Base-by-base conservation (phyloP, 768 basidiomycete species). In the Cystobasidiopsis lactophilus region DNA sequence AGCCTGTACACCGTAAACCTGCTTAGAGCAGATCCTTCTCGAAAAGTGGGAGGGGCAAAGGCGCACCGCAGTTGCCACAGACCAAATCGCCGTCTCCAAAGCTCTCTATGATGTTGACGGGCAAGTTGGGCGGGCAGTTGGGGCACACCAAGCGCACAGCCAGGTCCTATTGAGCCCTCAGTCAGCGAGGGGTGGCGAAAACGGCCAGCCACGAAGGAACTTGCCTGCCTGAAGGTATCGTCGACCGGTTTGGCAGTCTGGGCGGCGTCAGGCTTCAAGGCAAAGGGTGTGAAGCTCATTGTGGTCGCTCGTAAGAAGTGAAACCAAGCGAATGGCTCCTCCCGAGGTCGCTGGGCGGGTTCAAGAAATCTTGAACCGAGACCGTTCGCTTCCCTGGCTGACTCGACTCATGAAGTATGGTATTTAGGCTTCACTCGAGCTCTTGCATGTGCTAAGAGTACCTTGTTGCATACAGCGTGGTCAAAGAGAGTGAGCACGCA, bases 61-160 rank as follows among this genome's bases (percentile, higher is more conserved):
- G 35, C 57, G 49, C 14, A 57, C 60, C 86, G 73, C 86, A 91
- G 57, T 75, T 75, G 64, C 81, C 81, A 71, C 89, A 86, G 60
- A 96, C 93, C 65, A 96, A 77, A 70, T 98, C 93, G 63, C 93
- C 93, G 60, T 83, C 82, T 63, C 85, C 83, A 69, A 91, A 95
- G 71, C 95, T 86, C 71, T 98, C 91, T 63, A 86, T 75, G 64
- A 98, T 89, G 59, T 89, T 79, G 13, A 86, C 86, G 63, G 83
- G 82, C 52, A 11, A 4, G 29, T 85, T 82, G 68, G 49, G 30
- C 35, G 49, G 49, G 71, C 91, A 95, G 62, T 96, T 88, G 21
- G 86, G 89, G 65, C 89, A 96, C 60, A 89, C 82, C 23, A 62
- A 48, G 11, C 59, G 57, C 39, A 62, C 59, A 40, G 55, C 57